Evolutionary conservation across 148 eudicot genomes (phyloP), one percentile per base, ranked within the genome.

Genomic region (Rhododendron griersonianum): DNA sequence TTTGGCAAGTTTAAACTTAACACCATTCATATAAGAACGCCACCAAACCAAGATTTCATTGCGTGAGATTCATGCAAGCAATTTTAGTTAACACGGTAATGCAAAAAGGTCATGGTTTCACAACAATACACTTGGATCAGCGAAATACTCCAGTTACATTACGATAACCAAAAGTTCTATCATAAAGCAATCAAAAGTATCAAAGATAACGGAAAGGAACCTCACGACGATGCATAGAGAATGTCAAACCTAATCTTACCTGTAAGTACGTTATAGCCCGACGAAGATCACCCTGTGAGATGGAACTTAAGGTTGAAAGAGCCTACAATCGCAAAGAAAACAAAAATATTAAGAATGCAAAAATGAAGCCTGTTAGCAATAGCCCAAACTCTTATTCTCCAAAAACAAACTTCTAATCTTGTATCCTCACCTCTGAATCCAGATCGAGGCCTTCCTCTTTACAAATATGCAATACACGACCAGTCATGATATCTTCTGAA

Each of bases 271-370:
- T 96, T 61, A 96, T 95, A 79, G 99, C 98, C 80, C 98, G 94
- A 57, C 99, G 95, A 85, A 96, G 95, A 92, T 96, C 99, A 55
- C 99, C 99, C 89, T 95, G 99, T 85, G 99, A 95, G 86, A 96
- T 95, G 75, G 93, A 91, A 89, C 99, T 93, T 87, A 96, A 90
- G 85, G 96, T 92, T 53, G 94, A 90, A 87, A 96, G 94, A 86
- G 98, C 99, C 99, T 96, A 78, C 85, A 90, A 55, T 28, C 39
- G 55, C 14, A 82, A 25, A 74, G 28, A 84, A 74, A 51, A 86
- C 63, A 55, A n/a, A 47, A 41, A 83, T 63, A 11, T 86, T 41
- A 48, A 86, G 35, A 80, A 65, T 53, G 71, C 50, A 74, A 75
- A 30, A 23, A 81, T 88, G 21, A 84, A 67, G 69, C 55, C 37